A percentile compares a stretch with the other conserved stretches of the same genome.
Evolutionary conservation across 306 rosid genomes (phyloP).

Genomic region (Hippophae tibetana): DNA sequence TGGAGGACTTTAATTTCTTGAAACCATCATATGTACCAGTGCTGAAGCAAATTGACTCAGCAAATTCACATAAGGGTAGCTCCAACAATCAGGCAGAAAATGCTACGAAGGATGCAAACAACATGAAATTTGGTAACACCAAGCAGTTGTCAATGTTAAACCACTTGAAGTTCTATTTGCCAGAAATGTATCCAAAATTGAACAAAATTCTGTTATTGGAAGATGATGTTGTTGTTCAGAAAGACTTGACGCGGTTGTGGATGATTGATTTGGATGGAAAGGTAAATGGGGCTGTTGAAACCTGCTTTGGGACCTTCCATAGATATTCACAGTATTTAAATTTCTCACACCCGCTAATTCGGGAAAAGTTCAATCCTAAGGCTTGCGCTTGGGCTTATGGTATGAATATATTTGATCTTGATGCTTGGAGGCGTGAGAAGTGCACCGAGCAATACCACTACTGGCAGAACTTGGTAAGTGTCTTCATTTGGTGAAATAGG

Average conservation of each 20-base stretch:
- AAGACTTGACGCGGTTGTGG: constrained; percentile 88
- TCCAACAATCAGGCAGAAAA: constrained; percentile 47
- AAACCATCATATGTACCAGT: constrained; percentile 77
- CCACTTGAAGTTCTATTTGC: constrained; percentile 88
- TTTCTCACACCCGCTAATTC: constrained; percentile 75
- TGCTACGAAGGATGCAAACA: constrained; percentile 37
- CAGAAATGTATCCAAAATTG: constrained; percentile 89
- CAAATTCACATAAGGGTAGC: constrained; percentile 43
- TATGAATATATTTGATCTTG: constrained; percentile 87
- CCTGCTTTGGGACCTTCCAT: constrained; percentile 94
- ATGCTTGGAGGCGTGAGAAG: constrained; percentile 86
- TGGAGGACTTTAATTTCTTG: constrained; percentile 71
- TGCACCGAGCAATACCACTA: constrained; percentile 70
- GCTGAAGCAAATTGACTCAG: constrained; percentile 56
- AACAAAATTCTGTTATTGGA: constrained; percentile 69
- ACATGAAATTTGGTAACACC: constrained; percentile 39
- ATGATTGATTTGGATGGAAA: constrained; percentile 83
- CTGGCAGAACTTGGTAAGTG: constrained; percentile 87
- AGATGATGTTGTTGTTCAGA: constrained; percentile 95
- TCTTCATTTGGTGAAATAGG: not conserved
- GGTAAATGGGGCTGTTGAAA: constrained; percentile 96
- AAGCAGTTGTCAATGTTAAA: constrained; percentile 60
- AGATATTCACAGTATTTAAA: constrained; percentile 71
- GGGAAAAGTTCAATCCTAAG: constrained; percentile 72
- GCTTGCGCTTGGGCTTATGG: constrained; percentile 97